Evolutionary conservation across 1,284 basidiomycete species (phyloP).

Genomic region (Meira miltonrushii): DNA sequence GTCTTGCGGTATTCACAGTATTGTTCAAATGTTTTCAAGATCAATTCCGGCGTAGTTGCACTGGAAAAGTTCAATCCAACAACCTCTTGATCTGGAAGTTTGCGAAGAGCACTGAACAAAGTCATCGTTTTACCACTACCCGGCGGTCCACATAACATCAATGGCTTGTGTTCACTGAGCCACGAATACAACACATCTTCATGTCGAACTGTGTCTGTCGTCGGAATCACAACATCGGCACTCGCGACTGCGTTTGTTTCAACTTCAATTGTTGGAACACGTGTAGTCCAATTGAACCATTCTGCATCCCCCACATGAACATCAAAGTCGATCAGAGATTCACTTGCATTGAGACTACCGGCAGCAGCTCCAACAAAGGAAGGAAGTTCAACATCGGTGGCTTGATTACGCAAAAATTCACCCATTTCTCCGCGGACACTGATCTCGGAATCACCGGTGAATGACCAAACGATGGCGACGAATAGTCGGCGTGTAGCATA

Average conservation of each 20-base stretch:
- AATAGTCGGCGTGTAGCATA: constrained; percentile 88
- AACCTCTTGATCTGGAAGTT: constrained; percentile 96
- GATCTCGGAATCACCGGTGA: constrained; percentile 89
- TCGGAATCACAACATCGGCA: constrained; percentile 94
- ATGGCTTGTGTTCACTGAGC: constrained; percentile 96
- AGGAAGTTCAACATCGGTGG: constrained; percentile 82
- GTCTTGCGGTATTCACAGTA: constrained; percentile 99
- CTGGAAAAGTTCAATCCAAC: constrained; percentile 99
- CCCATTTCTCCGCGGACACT: constrained; percentile 85
- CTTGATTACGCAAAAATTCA: constrained; percentile 71
- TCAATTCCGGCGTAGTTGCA: constrained; percentile 93
- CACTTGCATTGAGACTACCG: constrained; percentile 28
- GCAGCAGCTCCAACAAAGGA: constrained; percentile 59
- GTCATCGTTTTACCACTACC: constrained; percentile 99
- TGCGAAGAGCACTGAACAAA: constrained; percentile 94
- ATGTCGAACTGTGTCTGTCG: constrained; percentile 95
- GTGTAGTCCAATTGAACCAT: constrained; percentile 79
- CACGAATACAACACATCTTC: constrained; percentile 98
- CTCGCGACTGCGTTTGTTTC: constrained; percentile 93
- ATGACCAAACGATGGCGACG: constrained; percentile 92
- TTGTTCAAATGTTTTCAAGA: constrained; percentile 98
- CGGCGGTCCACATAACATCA: constrained; percentile 96
- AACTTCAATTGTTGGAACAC: constrained; percentile 88
- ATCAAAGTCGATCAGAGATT: constrained; percentile 89
- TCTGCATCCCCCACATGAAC: constrained; percentile 69